These are phyloP conservation scores for Poteriospumella lacustris DNA, from an alignment of 108 stramenopile species.

Conservation along the genomic window DNA sequence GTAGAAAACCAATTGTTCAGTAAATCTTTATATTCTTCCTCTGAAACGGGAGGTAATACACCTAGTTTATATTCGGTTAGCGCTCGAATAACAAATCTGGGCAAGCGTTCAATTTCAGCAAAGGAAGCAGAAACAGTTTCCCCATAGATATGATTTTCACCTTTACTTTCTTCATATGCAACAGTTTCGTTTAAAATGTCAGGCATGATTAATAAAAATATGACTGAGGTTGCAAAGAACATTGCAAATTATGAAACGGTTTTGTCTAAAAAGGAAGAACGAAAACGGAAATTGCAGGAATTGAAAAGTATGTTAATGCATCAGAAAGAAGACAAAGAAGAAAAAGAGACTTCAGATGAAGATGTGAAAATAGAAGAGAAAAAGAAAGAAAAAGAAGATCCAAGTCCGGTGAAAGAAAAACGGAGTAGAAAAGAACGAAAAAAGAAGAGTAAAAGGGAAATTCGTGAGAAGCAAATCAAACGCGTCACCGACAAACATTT, in stretches of 20 bases:
- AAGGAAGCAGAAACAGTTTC: constrained; percentile 7
- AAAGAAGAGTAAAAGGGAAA: constrained; percentile 8
- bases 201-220: constrained; percentile 9
- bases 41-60: constrained; percentile 7
- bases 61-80: constrained; percentile 8
- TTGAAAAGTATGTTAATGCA: constrained; percentile 9
- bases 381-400: constrained; percentile 9
- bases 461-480: constrained; percentile 8
- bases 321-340: constrained; percentile 8
- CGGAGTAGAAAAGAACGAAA: constrained; percentile 7
- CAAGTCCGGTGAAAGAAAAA: constrained; percentile 7
- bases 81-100: constrained; percentile 7
- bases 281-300: constrained; percentile 7
- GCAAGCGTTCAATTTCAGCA: constrained; percentile 7
- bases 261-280: constrained; percentile 8
- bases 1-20: constrained; percentile 8
- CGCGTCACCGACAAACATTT: constrained; percentile 6
- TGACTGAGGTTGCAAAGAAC: constrained; percentile 7
- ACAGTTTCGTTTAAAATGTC: constrained; percentile 8
- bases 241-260: constrained; percentile 8
- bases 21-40: constrained; percentile 9
- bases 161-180: constrained; percentile 8
- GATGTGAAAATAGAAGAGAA: constrained; percentile 8
- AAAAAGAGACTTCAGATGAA: constrained; percentile 8
- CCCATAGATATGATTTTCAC: constrained; percentile 8